These are phyloP conservation scores for Pseudopyrenochaeta lycopersici DNA, from an alignment of 2,329 filamentous ascomycete genomes.

Conservation along the genomic window DNA sequence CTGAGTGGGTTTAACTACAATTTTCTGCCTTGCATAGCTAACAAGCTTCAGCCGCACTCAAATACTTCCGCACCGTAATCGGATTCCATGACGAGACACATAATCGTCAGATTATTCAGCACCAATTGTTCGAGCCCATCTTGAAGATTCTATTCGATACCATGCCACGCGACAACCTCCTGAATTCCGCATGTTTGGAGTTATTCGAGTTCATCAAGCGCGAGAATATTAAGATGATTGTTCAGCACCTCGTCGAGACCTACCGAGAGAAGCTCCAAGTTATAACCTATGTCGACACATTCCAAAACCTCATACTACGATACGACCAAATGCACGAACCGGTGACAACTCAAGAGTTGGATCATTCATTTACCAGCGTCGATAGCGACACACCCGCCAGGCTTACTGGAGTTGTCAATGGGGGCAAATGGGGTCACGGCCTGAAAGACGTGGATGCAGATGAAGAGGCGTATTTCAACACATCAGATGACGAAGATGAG, in stretches of 20 bases:
- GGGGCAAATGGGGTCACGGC: slow-evolving; percentile 69
- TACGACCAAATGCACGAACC: slow-evolving; percentile 76
- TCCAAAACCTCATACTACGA: slow-evolving; percentile 75
- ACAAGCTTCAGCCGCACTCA: slow-evolving; percentile 75
- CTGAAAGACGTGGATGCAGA: slow-evolving; percentile 85
- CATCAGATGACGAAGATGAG: slow-evolving; percentile 83
- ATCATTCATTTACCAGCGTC: slow-evolving; percentile 76
- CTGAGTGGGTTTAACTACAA: slow-evolving; percentile 68
- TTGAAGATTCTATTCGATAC: slow-evolving; percentile 84
- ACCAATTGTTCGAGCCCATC: slow-evolving; percentile 83
- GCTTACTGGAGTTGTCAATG: slow-evolving; percentile 60
- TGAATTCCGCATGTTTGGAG: slow-evolving; percentile 93
- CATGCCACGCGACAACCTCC: slow-evolving; percentile 89
- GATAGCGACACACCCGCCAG: slow-evolving; percentile 60
- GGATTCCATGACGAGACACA: slow-evolving; percentile 92
- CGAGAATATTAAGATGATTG: slow-evolving; percentile 71
- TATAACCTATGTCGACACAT: slow-evolving; percentile 86
- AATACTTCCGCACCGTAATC: slow-evolving; percentile 90
- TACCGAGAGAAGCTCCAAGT: slow-evolving; percentile 79
- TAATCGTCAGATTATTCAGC: slow-evolving; percentile 81
- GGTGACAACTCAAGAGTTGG: slow-evolving; percentile 66
- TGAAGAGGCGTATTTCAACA: slow-evolving; percentile 95
- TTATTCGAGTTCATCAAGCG: slow-evolving; percentile 88
- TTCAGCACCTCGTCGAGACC: slow-evolving; percentile 84
- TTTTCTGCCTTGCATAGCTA: background rate